phyloP scores from a whole-genome alignment of 495 filamentous ascomycete genomes.

The Neurospora sp. region DNA sequence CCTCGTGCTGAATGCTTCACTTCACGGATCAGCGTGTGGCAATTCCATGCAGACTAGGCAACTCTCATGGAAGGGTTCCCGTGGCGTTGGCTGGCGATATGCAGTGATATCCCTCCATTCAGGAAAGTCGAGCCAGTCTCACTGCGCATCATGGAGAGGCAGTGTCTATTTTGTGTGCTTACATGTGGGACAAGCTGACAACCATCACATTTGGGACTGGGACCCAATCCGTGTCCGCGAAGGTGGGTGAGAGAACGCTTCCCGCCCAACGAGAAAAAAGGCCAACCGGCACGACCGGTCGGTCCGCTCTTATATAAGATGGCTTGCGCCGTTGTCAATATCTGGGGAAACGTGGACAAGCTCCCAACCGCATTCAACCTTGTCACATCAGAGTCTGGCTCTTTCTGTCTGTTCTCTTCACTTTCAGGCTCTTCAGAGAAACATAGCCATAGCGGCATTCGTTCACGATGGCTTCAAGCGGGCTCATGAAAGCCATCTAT shows the following conservation, averaged over 20 bases:
- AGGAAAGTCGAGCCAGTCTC: background rate
- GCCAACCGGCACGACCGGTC: background rate
- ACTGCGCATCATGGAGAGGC: background rate
- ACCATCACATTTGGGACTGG: background rate
- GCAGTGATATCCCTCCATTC: background rate
- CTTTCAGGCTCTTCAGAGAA: background rate
- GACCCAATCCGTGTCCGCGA: background rate
- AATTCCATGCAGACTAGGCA: background rate
- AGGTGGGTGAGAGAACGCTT: background rate
- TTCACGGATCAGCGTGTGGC: background rate
- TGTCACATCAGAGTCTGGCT: background rate
- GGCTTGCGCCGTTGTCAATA: background rate
- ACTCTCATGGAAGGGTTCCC: background rate
- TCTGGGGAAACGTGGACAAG: background rate
- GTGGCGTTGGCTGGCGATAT: background rate
- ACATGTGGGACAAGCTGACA: background rate
- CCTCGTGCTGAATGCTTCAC: background rate
- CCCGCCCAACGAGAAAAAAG: background rate
- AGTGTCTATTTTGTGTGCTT: background rate
- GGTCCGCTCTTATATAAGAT: background rate
- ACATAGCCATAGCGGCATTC: background rate
- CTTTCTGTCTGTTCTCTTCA: background rate
- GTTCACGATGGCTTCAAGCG: background rate
- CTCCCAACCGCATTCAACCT: background rate
- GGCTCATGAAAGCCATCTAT: constrained; percentile 12